A percentile compares a stretch with the other conserved stretches of the same genome.
phyloP scores from a whole-genome alignment of 805 yeast genomes.

The Nakazawaea anatomiae region DNA sequence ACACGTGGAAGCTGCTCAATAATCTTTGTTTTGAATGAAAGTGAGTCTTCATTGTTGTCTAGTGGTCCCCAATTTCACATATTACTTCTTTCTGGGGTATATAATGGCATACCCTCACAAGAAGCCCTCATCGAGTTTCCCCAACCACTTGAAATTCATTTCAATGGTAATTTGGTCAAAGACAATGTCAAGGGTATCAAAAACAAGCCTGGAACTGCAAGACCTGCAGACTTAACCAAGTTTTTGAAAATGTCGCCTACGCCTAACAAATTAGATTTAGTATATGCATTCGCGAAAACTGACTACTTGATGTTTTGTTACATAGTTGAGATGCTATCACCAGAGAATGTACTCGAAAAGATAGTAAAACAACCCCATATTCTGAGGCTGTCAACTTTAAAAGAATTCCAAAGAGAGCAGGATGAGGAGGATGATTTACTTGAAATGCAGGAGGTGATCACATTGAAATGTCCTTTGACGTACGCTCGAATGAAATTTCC shows the following conservation, averaged over 20 bases:
- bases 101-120: constrained; percentile 18
- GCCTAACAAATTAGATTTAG: constrained; percentile 41
- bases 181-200: constrained; percentile 70
- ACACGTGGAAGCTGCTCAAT: constrained; percentile 39
- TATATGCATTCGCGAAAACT: constrained; percentile 51
- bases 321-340: constrained; percentile 44
- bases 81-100: constrained; percentile 51
- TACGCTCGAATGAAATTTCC: constrained; percentile 68
- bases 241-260: constrained; percentile 26
- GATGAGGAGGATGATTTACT: constrained; percentile 68
- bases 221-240: constrained; percentile 74
- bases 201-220: constrained; percentile 69
- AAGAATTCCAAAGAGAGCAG: constrained; percentile 36
- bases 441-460: constrained; percentile 58
- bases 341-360: constrained; percentile 33
- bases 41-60: constrained; percentile 34
- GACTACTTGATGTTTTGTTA: constrained; percentile 50
- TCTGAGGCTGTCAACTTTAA: constrained; percentile 40
- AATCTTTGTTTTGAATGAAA: constrained; percentile 35
- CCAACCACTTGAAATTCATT: constrained; percentile 56
- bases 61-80: constrained; percentile 28
- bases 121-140: constrained; percentile 58
- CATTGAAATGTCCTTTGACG: constrained; percentile 77
- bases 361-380: constrained; percentile 47
- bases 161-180: constrained; percentile 46